phyloP scores from a whole-genome alignment of 1,139 yeast genomes.

The Debaryomyces coudertii region DNA sequence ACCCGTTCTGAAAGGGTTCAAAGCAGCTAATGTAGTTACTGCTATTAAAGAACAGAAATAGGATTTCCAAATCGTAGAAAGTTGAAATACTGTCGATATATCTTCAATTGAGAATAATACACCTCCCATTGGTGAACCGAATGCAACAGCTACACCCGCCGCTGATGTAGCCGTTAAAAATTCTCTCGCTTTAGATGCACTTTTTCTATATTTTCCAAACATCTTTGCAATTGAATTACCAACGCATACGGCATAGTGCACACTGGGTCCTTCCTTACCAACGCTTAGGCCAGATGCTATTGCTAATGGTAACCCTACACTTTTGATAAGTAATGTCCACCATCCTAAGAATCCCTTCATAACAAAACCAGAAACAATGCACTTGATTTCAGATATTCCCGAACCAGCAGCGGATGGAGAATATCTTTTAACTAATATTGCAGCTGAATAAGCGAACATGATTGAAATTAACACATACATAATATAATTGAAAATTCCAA shows the following conservation, averaged over 20 bases:
- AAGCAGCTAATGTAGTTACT: constrained; percentile 70
- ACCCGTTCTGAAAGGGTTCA: constrained; percentile 93
- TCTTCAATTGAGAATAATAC: constrained; percentile 75
- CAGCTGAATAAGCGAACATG: constrained; percentile 64
- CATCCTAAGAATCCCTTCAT: constrained; percentile 77
- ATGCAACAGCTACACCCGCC: constrained; percentile 77
- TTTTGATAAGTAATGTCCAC: constrained; percentile 73
- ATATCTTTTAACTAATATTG: constrained; percentile 64
- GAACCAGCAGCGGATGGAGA: constrained; percentile 97
- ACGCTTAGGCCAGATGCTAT: constrained; percentile 81
- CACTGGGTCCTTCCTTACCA: constrained; percentile 87
- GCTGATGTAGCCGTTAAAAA: constrained; percentile 63
- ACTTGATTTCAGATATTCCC: constrained; percentile 95
- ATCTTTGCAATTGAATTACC: constrained; percentile 66
- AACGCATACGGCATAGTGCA: constrained; percentile 82
- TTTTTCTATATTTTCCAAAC: constrained; percentile 47
- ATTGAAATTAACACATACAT: constrained; percentile 64
- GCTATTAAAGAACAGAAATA: constrained; percentile 92
- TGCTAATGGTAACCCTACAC: constrained; percentile 81
- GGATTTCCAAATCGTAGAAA: constrained; percentile 85
- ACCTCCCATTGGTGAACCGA: constrained; percentile 76
- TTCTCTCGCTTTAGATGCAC: constrained; percentile 57
- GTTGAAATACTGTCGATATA: constrained; percentile 68
- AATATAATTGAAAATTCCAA: constrained; percentile 52
- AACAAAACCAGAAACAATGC: constrained; percentile 89